Base-by-base conservation (phyloP, 2,329 filamentous ascomycete genomes). In the Zalaria obscura region DNA sequence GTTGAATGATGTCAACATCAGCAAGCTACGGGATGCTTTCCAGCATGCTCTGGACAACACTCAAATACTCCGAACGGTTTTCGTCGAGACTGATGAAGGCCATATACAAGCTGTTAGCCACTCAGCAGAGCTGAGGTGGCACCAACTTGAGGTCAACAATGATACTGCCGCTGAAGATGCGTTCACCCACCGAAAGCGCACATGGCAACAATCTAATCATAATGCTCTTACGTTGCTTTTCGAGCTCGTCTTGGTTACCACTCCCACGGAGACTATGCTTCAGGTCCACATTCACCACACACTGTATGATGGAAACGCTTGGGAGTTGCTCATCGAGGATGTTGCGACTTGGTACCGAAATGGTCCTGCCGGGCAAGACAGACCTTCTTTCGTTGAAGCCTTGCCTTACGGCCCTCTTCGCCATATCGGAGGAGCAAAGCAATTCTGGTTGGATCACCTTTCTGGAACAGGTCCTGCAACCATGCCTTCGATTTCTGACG, bases 261-360 rank as follows among this genome's bases (percentile, higher is more conserved):
- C 54, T 6, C 47, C 55, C 4, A 42, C 47, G 1, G 48, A 47
- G 9, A 53, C 52, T 5, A 47, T 68, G 0, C 59, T 93, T 28
- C 60, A 69, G 2, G 52, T 93, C 2, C 72, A 81, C 36, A 78
- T 93, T 1, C 93, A 94, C 60, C 88, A 95, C 55, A 86, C 75
- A 0, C 59, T 94, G 0, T 95, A 95, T 51, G 88, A 95, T 58
- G 88, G 86, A 2, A 80, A 74, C 48, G 89, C 86, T 46, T 71
- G 93, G 33, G 69, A 72, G 2, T 57, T 85, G 25, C 68, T 93
- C 33, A 67, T 93, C 18, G 56, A 72, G 3, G 61, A 69, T 18
- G 66, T 93, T 3, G 60, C 64, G 27, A 52, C 62, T 3, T 61
- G 68, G 4, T 85, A 84, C 50, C 48, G 53, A 10, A 53, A 53